Conservation (phyloP, 2,329 filamentous ascomycete species). For the Westerdykella aurantiaca region DNA sequence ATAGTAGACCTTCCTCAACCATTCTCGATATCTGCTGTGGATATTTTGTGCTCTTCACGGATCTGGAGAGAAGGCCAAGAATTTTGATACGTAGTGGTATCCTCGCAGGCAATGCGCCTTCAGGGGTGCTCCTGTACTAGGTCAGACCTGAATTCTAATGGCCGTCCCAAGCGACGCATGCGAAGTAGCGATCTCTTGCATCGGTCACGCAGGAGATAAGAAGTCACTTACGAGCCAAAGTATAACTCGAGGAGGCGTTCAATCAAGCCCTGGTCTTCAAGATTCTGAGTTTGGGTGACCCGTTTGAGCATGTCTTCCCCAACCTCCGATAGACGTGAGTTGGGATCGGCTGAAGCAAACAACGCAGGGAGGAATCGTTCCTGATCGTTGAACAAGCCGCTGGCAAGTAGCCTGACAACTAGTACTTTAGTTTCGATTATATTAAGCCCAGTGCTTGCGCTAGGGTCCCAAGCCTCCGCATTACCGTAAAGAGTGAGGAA, state of each 20-base stretch:
- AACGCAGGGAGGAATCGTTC: conserved; percentile 81
- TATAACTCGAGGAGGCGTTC: conserved; percentile 67
- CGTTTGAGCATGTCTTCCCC: conserved; percentile 87
- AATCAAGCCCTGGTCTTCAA: conserved; percentile 64
- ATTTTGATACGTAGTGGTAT: conserved; percentile 72
- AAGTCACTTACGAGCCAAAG: conserved; percentile 43
- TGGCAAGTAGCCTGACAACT: conserved; percentile 67
- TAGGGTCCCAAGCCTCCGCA: conserved; percentile 62
- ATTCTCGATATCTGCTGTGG: conserved; percentile 62
- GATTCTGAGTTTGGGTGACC: conserved; percentile 57
- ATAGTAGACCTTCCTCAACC: conserved; percentile 60
- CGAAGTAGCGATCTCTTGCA: neutral
- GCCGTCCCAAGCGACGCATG: neutral
- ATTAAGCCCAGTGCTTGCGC: conserved; percentile 56
- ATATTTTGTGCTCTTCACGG: conserved; percentile 65
- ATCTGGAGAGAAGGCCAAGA: conserved; percentile 69
- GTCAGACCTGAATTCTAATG: conserved; percentile 3
- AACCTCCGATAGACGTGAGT: conserved; percentile 74
- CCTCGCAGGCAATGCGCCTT: conserved; percentile 46
- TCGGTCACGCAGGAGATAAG: neutral
- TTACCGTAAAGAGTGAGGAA: conserved; percentile 65
- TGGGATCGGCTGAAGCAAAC: conserved; percentile 75
- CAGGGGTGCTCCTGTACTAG: conserved; percentile 17
- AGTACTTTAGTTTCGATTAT: conserved; percentile 65
- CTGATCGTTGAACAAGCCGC: conserved; percentile 75